Conservation (phyloP, 2,329 filamentous ascomycete species). For the Dothiorella sarmentorum region DNA sequence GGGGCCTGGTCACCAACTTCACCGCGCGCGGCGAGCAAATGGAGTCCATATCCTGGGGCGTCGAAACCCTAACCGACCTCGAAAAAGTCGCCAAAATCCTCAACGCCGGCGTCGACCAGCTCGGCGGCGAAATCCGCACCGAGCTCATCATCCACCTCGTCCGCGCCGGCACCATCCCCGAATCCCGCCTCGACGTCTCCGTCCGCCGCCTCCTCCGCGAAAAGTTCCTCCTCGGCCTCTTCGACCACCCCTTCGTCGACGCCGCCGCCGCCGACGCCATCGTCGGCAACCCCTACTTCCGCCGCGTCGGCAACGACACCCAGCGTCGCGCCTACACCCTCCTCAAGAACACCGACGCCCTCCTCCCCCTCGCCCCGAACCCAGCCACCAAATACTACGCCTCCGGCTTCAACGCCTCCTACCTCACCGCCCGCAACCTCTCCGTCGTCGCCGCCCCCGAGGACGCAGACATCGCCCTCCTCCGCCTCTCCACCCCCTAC, state of each 20-base stretch:
- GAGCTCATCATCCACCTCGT: conserved; percentile 51
- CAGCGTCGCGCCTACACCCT: conserved; percentile 38
- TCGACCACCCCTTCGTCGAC: conserved; percentile 52
- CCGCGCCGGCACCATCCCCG: conserved; percentile 38
- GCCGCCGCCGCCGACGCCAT: conserved; percentile 39
- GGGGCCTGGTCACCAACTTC: conserved; percentile 51
- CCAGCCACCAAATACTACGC: conserved; percentile 32
- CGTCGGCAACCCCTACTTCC: conserved; percentile 47
- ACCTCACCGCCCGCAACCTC: conserved; percentile 32
- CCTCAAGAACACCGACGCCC: conserved; percentile 34
- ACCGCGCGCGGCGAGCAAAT: conserved; percentile 44
- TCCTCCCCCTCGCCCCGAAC: conserved; percentile 28
- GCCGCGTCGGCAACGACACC: conserved; percentile 35
- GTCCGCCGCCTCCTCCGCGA: conserved; percentile 47
- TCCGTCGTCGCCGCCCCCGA: conserved; percentile 33
- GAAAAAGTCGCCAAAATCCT: conserved; percentile 45
- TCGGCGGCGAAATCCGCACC: conserved; percentile 49
- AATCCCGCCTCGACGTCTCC: conserved; percentile 46
- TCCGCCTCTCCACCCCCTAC: conserved; percentile 41
- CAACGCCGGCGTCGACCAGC: conserved; percentile 52
- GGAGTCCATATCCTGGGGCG: conserved; percentile 51
- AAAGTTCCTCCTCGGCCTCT: conserved; percentile 52
- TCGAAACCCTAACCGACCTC: conserved; percentile 44
- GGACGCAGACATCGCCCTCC: conserved; percentile 42
- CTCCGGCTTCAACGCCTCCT: conserved; percentile 34